Conservation (phyloP, 2,329 filamentous ascomycete genomes). For the Pyrenophora seminiperda region DNA sequence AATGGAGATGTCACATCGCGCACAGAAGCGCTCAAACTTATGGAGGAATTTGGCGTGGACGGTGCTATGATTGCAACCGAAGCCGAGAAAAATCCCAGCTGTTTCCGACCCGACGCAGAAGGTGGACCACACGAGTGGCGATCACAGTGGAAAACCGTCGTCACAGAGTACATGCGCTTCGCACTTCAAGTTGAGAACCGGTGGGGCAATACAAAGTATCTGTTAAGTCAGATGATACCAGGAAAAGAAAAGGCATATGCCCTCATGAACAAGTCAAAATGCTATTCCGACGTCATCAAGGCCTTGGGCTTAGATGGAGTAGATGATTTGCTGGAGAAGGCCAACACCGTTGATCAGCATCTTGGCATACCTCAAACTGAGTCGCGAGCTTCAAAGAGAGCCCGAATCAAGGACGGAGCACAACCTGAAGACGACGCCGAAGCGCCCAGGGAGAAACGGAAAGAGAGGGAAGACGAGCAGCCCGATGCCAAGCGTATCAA, state of each 20-base stretch:
- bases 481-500: conserved; percentile 38
- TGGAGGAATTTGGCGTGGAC: conserved; percentile 81
- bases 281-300: conserved; percentile 71
- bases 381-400: conserved; percentile 53
- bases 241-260: conserved; percentile 72
- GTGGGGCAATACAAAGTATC: conserved; percentile 91
- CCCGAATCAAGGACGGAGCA: conserved; percentile 42
- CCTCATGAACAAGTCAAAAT: conserved; percentile 67
- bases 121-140: conserved; percentile 63
- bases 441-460: conserved; percentile 29
- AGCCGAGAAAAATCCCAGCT: conserved; percentile 88
- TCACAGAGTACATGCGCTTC: conserved; percentile 73
- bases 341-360: conserved; percentile 67
- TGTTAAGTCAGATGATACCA: conserved; percentile 83
- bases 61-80: conserved; percentile 97
- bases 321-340: conserved; percentile 66
- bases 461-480: conserved; percentile 19
- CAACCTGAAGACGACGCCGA: conserved; percentile 14
- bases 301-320: conserved; percentile 68
- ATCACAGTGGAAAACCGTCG: conserved; percentile 76
- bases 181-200: conserved; percentile 81
- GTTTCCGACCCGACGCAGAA: conserved; percentile 72
- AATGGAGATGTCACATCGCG: conserved; percentile 87
- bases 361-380: conserved; percentile 64
- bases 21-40: conserved; percentile 72